Evolutionary conservation across 148 eudicot species (phyloP).

Genomic region (Polygonum maritimum): DNA sequence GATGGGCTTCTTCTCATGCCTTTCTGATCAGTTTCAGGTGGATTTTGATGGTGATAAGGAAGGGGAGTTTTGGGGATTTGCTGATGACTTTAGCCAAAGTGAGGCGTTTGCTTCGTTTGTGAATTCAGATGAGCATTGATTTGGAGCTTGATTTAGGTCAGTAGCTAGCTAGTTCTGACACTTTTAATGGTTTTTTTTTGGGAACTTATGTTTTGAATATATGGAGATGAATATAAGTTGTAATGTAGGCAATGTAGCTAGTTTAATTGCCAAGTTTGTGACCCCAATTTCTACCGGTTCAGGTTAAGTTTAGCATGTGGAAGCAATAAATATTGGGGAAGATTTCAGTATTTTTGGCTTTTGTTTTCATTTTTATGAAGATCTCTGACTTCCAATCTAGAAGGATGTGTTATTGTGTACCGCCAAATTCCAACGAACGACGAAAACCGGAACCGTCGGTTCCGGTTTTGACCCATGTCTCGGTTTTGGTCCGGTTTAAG

Average conservation of each 20-base stretch:
- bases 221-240: not conserved
- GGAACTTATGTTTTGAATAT: not conserved
- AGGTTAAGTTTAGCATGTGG: not conserved
- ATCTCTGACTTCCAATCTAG: not conserved
- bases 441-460: too few species aligned
- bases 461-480: too few species aligned
- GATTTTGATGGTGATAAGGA: not conserved
- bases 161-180: constrained; percentile 4
- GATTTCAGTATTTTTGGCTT: not conserved
- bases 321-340: not conserved
- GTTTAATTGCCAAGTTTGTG: not conserved
- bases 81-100: constrained; percentile 3
- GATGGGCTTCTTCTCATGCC: not conserved
- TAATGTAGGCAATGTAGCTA: not conserved
- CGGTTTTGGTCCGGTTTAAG: not conserved
- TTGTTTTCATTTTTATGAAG: not conserved
- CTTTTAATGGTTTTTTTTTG: not conserved
- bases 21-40: not conserved
- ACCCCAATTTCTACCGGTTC: constrained; percentile 1
- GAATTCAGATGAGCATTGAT: not conserved
- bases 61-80: not conserved
- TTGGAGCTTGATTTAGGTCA: not conserved
- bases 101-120: constrained; percentile 4
- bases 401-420: not conserved
- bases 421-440: too few species aligned